Conservation (phyloP, 768 basidiomycete species). For the Boletus vermiculosoides region DNA sequence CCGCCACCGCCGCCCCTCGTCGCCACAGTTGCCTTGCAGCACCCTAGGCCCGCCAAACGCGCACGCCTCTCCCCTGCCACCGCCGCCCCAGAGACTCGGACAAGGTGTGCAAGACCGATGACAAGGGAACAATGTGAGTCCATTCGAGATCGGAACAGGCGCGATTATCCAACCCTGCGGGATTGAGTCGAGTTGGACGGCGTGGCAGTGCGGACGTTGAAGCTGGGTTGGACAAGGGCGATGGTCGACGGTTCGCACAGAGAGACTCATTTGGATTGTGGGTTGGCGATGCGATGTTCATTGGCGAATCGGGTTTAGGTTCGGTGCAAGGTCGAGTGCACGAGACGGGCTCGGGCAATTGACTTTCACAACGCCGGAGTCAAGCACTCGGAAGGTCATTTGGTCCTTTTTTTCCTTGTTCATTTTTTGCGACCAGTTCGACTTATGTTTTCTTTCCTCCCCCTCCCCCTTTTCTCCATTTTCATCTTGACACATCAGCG, state of each 20-base stretch:
- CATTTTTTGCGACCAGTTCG: background rate
- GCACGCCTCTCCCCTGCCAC: no score
- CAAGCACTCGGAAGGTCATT: background rate
- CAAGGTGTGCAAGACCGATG: background rate
- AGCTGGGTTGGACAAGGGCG: no score
- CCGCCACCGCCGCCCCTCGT: no score
- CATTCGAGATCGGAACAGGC: background rate
- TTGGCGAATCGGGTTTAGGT: background rate
- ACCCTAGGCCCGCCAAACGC: no score
- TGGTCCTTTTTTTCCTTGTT: background rate
- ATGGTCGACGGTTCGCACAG: no score
- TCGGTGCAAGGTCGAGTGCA: background rate
- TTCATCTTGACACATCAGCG: background rate
- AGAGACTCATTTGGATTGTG: background rate
- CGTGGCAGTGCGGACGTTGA: no score
- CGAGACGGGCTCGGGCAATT: background rate
- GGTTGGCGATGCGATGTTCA: no score
- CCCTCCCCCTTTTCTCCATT: accelerated
- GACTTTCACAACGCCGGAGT: background rate
- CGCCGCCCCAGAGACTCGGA: no score
- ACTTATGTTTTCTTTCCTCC: background rate
- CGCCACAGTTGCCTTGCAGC: no score
- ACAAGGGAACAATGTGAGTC: background rate
- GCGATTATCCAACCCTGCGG: background rate
- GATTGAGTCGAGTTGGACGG: background rate